Evolutionary conservation across 2,329 filamentous ascomycete genomes (phyloP).

Genomic region (Claviceps spartinae): DNA sequence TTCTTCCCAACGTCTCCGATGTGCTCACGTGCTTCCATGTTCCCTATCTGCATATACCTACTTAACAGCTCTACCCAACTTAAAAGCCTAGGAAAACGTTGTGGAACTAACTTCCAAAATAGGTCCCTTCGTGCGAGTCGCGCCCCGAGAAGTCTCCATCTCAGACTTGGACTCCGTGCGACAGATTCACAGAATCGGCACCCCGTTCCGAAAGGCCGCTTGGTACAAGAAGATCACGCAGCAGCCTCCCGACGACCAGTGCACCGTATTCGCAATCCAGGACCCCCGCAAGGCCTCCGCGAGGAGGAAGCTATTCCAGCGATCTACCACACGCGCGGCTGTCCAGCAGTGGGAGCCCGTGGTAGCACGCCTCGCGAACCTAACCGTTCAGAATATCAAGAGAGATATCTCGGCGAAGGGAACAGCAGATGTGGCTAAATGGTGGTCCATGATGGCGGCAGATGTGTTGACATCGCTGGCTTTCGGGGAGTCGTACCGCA

Average conservation of each 20-base stretch:
- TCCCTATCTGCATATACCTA: too few species aligned
- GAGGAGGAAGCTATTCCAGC: neutral
- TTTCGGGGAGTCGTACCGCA: neutral
- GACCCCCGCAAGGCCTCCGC: neutral
- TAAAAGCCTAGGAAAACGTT: too few species aligned
- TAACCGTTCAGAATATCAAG: neutral
- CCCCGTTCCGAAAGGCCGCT: neutral
- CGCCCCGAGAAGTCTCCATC: neutral
- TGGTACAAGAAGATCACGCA: conserved; percentile 1
- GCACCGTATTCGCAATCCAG: neutral
- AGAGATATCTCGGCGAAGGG: neutral
- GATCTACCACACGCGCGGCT: neutral
- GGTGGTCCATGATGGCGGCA: conserved; percentile 2
- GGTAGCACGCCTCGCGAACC: neutral
- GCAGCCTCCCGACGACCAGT: neutral
- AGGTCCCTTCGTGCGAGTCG: neutral
- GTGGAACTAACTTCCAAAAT: too few species aligned
- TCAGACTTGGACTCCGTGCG: neutral
- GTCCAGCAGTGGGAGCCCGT: conserved; percentile 1
- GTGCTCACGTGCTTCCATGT: too few species aligned
- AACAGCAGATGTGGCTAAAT: neutral
- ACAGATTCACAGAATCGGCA: neutral
- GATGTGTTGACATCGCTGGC: neutral
- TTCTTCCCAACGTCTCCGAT: neutral
- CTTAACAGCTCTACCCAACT: too few species aligned